Conservation (phyloP, 768 basidiomycete genomes). For the Lactarius deliciosus region DNA sequence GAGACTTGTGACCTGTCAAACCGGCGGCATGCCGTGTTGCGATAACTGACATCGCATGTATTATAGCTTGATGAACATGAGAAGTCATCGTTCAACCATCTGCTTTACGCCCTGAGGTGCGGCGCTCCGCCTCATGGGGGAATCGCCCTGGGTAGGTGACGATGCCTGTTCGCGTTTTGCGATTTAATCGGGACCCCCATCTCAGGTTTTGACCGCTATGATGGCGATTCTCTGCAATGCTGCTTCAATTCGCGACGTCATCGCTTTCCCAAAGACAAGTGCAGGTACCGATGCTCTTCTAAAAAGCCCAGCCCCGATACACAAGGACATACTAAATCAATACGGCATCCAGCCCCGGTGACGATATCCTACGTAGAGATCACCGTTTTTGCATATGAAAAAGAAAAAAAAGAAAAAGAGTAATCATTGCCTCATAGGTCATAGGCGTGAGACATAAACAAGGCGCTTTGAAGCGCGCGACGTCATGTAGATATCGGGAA, state of each 20-base stretch:
- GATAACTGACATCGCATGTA: neutral
- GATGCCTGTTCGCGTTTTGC: neutral
- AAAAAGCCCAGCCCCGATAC: constrained; percentile 74
- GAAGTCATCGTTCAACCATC: constrained; percentile 73
- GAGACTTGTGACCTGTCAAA: neutral
- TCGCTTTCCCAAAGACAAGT: constrained; percentile 93
- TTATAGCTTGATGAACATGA: constrained; percentile 70
- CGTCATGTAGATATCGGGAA: constrained; percentile 32
- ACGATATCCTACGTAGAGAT: constrained; percentile 19
- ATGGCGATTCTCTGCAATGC: constrained; percentile 89
- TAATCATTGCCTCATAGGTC: constrained; percentile 14
- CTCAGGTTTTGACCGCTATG: constrained; percentile 87
- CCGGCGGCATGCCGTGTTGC: neutral
- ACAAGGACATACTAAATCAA: constrained; percentile 52
- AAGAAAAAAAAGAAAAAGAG: neutral
- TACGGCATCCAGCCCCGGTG: constrained; percentile 54
- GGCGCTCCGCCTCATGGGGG: constrained; percentile 97
- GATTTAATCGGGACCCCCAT: neutral
- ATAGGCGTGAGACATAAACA: constrained; percentile 8
- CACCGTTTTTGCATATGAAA: constrained; percentile 6
- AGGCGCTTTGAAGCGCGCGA: neutral
- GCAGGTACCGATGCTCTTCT: constrained; percentile 84
- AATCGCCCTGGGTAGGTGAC: constrained; percentile 75
- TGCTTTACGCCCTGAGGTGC: constrained; percentile 81
- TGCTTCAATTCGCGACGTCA: constrained; percentile 89